Percentiles rank a stretch among this genome's conserved stretches.
Evolutionary conservation across 2,329 filamentous ascomycete genomes (phyloP).

Genomic region (Massarina eburnea): DNA sequence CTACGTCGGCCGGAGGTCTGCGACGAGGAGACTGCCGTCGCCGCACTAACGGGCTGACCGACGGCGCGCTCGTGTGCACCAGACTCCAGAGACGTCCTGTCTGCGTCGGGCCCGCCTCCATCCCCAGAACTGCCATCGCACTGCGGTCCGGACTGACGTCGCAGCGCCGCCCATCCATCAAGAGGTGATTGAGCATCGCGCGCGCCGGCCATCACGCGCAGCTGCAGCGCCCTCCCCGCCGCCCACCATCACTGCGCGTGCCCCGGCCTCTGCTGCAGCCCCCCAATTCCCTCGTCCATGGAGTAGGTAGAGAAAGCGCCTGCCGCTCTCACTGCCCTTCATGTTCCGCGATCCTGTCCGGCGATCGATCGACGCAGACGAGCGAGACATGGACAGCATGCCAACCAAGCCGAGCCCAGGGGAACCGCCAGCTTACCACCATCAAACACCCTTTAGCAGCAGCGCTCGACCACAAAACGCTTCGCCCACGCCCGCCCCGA

Average conservation of each 20-base stretch:
- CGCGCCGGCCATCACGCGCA: slow-evolving; percentile 19
- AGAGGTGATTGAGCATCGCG: background rate
- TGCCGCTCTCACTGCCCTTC: slow-evolving; percentile 3
- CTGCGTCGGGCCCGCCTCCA: slow-evolving; percentile 1
- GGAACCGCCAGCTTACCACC: slow-evolving; percentile 40
- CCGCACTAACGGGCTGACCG: slow-evolving; percentile 32
- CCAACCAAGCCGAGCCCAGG: slow-evolving; percentile 25
- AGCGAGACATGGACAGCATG: slow-evolving; percentile 34
- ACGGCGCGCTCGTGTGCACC: slow-evolving; percentile 17
- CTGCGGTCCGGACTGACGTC: slow-evolving; percentile 14
- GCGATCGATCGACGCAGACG: slow-evolving; percentile 33
- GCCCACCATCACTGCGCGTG: slow-evolving; percentile 2
- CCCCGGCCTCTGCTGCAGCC: background rate
- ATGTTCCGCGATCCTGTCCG: slow-evolving; percentile 37
- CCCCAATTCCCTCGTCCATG: slow-evolving; percentile 9
- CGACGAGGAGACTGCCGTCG: slow-evolving; percentile 22
- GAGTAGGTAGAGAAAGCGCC: slow-evolving; percentile 3
- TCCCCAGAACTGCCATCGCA: slow-evolving; percentile 11
- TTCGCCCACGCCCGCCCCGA: slow-evolving; percentile 33
- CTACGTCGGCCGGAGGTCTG: slow-evolving; percentile 13
- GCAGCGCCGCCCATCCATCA: background rate
- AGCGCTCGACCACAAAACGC: slow-evolving; percentile 34
- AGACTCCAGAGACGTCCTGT: background rate
- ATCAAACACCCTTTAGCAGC: slow-evolving; percentile 35
- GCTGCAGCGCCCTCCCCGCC: slow-evolving; percentile 16